A percentile compares a stretch with the other conserved stretches of the same genome.
phyloP scores from a whole-genome alignment of 805 yeast species.

The Metschnikowia chrysomelidarum region DNA sequence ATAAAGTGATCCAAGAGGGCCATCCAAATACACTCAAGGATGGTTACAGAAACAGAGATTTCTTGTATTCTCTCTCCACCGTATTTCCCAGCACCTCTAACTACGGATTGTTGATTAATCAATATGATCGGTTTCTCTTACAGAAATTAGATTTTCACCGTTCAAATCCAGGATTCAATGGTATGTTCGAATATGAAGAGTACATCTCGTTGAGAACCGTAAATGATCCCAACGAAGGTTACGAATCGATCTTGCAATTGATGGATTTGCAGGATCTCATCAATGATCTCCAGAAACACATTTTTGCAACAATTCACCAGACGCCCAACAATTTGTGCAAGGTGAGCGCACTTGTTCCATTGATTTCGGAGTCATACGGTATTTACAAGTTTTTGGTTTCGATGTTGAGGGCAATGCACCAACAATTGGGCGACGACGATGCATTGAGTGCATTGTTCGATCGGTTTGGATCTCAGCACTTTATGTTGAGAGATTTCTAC shows the following conservation, averaged over 20 bases:
- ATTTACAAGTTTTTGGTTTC: constrained; percentile 85
- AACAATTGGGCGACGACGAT: constrained; percentile 68
- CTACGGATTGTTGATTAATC: constrained; percentile 72
- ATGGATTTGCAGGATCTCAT: constrained; percentile 83
- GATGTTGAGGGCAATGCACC: constrained; percentile 86
- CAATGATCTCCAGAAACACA: constrained; percentile 71
- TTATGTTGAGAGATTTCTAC: constrained; percentile 73
- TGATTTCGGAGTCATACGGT: constrained; percentile 89
- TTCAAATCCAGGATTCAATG: constrained; percentile 85
- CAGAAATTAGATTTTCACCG: constrained; percentile 80
- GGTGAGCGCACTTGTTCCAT: constrained; percentile 82
- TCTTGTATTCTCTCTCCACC: constrained; percentile 72
- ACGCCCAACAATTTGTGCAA: constrained; percentile 69
- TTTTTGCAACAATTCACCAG: constrained; percentile 68
- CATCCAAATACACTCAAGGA: constrained; percentile 81
- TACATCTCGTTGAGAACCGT: constrained; percentile 84
- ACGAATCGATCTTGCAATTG: constrained; percentile 80
- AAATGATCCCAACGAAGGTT: constrained; percentile 94
- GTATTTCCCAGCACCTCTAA: constrained; percentile 46
- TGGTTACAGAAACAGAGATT: constrained; percentile 73
- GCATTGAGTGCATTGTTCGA: constrained; percentile 73
- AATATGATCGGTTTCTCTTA: constrained; percentile 68
- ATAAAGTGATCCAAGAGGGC: constrained; percentile 97
- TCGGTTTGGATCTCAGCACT: constrained; percentile 71
- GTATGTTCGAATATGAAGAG: constrained; percentile 94